Percentiles rank a stretch among this genome's conserved stretches.
Evolutionary conservation across 345 rosid species (phyloP).

Genomic region (Moringa oleifera): DNA sequence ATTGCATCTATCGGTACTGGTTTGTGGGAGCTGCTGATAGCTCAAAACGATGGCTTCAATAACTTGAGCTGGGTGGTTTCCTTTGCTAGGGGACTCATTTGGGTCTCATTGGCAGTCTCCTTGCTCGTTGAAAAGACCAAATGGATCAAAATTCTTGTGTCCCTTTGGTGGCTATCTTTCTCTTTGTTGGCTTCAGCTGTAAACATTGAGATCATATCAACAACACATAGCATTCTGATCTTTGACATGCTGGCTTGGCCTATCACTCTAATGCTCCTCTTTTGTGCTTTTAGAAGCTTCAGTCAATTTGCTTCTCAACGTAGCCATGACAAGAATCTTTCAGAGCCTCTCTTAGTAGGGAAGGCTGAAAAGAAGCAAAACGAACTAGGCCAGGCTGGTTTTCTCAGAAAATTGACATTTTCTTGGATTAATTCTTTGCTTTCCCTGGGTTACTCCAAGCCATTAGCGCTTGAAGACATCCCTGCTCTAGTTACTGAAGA

Average conservation of each 20-base stretch:
- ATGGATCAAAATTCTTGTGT: slow-evolving; percentile 33
- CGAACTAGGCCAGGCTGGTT: slow-evolving; percentile 35
- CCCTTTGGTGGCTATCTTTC: slow-evolving; percentile 69
- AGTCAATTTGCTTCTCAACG: slow-evolving; percentile 14
- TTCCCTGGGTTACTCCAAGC: slow-evolving; percentile 49
- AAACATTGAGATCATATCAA: slow-evolving; percentile 29
- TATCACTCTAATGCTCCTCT: slow-evolving; percentile 43
- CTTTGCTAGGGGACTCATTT: slow-evolving; percentile 47
- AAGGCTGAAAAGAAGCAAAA: slow-evolving; percentile 20
- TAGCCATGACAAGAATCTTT: slow-evolving; percentile 20
- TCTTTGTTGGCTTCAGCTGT: slow-evolving; percentile 40
- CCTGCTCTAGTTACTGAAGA: slow-evolving; percentile 50
- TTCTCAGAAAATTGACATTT: slow-evolving; percentile 45
- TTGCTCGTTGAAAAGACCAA: slow-evolving; percentile 46
- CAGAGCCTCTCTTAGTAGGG: slow-evolving; percentile 38
- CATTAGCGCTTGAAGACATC: slow-evolving; percentile 51
- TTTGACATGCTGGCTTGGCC: slow-evolving; percentile 42
- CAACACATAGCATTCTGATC: slow-evolving; percentile 25
- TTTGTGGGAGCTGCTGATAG: slow-evolving; percentile 31
- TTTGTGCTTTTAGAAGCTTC: slow-evolving; percentile 46
- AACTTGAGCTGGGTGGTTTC: slow-evolving; percentile 24
- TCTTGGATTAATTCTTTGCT: slow-evolving; percentile 69
- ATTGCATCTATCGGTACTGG: slow-evolving; percentile 30
- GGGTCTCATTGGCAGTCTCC: slow-evolving; percentile 57
- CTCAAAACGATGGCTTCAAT: slow-evolving; percentile 7